Evolutionary conservation across 2,329 filamentous ascomycete species (phyloP), one percentile per base, ranked within the genome.

Genomic region (Colletotrichum lini): DNA sequence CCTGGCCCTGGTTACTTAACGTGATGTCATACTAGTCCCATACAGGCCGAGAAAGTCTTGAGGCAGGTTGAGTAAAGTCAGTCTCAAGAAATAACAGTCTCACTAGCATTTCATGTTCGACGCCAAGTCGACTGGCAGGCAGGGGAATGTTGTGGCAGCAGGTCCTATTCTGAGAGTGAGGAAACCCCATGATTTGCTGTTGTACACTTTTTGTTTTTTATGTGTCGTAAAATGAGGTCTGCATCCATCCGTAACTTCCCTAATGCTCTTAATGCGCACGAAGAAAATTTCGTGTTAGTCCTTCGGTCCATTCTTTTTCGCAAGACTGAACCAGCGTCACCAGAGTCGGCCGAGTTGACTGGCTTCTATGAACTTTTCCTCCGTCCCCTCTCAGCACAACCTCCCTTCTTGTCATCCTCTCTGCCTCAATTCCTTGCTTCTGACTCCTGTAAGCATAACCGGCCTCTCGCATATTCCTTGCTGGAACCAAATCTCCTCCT

Each of bases 191-290:
- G 57, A 13, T 66, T 44, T 66, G 21, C 57, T 63, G 57, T 62
- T 71, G 52, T 71, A 62, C 68, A 70, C 64, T 45, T 70, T 63
- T 50, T 44, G 21, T 23, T 38, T 10, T 40, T 13, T 62, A 8
- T 9, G 30, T 38, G 63, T 57, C 26, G 50, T 67, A 49, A 16
- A 52, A 52, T 52, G 30, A 60, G 57, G 35, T 30, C 61, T n/a
- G 50, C 64, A 52, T 67, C 50, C 64, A 53, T 58, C 47, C 30
- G 16, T 30, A 57, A 44, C 47, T 44, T 42, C 30, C 47, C 64
- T n/a, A 26, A 67, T 42, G 26, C 47, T 21, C 47, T 47, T n/a
- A 21, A 67, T 35, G 26, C 47, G 26, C 30, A 53, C 18, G 23
- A 69, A 52, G 23, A 40, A 58, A 50, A 52, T 26, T 45, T 40